These are phyloP conservation scores for Pleurotus djamor DNA, from an alignment of 768 basidiomycete species.

Conservation along the genomic window DNA sequence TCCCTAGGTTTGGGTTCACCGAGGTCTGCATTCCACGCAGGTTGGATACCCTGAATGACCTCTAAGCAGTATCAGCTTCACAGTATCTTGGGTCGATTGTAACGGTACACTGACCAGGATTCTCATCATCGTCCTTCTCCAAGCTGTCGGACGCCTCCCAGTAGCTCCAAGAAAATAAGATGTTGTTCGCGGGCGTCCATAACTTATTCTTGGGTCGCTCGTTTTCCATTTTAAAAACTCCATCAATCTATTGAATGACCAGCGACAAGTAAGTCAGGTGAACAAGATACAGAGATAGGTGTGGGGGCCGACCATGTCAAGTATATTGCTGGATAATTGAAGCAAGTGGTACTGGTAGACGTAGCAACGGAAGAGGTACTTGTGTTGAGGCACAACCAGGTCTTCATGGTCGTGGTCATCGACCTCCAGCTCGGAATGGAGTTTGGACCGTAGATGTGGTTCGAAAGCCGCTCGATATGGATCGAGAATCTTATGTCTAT, in stretches of 20 bases:
- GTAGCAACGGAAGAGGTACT: constrained; percentile 72
- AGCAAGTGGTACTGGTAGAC: constrained; percentile 64
- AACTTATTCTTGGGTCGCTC: constrained; percentile 35
- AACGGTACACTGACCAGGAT: constrained; percentile 50
- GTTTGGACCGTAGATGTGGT: constrained; percentile 19
- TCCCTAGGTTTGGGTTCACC: constrained; percentile 59
- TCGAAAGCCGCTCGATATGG: constrained; percentile 58
- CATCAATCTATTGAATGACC: constrained; percentile 45
- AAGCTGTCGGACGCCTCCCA: constrained; percentile 44
- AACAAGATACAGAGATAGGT: background rate
- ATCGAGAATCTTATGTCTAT: constrained; percentile 50
- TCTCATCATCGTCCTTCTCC: constrained; percentile 60
- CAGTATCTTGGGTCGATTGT: background rate
- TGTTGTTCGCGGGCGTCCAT: constrained; percentile 54
- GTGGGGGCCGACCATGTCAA: constrained; percentile 35
- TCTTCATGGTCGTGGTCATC: constrained; percentile 20
- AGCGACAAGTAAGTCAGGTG: too few species aligned
- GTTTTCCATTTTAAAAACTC: constrained; percentile 55
- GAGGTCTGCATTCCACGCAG: constrained; percentile 41
- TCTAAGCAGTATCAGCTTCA: constrained; percentile 21
- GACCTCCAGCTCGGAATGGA: constrained; percentile 12
- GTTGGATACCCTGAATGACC: constrained; percentile 54
- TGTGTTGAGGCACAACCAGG: constrained; percentile 47
- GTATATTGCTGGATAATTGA: constrained; percentile 31
- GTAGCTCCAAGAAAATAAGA: constrained; percentile 36